phyloP scores from a whole-genome alignment of 129 eudicot species.

The Helianthus tuberosus region DNA sequence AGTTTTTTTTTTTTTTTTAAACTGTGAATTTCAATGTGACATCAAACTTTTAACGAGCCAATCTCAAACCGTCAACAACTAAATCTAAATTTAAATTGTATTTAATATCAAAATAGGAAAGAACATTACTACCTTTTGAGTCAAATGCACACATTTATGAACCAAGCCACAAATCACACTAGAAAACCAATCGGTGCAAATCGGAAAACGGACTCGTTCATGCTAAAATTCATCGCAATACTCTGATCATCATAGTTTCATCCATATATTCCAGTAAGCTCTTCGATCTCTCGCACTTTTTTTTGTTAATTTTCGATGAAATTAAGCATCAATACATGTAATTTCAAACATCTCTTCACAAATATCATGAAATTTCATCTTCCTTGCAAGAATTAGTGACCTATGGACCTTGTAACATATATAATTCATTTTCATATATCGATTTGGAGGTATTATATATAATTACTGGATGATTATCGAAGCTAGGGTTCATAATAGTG shows the following conservation, averaged over 20 bases:
- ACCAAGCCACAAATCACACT: neutral
- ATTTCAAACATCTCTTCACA: neutral
- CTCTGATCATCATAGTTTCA: constrained; percentile 6
- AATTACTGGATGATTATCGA: neutral
- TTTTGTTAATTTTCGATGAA: neutral
- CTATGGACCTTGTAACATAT: neutral
- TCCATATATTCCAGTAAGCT: constrained; percentile 20
- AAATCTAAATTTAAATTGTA: too few species aligned
- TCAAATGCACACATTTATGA: neutral
- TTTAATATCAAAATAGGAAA: neutral
- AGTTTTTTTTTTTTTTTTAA: too few species aligned
- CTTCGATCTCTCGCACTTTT: neutral
- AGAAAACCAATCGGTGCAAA: constrained; percentile 16
- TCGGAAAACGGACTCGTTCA: constrained; percentile 21
- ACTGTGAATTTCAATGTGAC: too few species aligned
- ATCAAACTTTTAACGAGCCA: too few species aligned
- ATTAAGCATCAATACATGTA: neutral
- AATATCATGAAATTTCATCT: neutral
- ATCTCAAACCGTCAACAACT: too few species aligned
- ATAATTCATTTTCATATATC: neutral
- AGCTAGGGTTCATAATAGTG: neutral
- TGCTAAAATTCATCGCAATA: constrained; percentile 15
- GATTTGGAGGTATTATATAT: constrained; percentile 12
- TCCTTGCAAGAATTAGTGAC: neutral
- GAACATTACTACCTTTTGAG: neutral